phyloP scores from a whole-genome alignment of 768 basidiomycete genomes.

The Kwoniella bestiolae region DNA sequence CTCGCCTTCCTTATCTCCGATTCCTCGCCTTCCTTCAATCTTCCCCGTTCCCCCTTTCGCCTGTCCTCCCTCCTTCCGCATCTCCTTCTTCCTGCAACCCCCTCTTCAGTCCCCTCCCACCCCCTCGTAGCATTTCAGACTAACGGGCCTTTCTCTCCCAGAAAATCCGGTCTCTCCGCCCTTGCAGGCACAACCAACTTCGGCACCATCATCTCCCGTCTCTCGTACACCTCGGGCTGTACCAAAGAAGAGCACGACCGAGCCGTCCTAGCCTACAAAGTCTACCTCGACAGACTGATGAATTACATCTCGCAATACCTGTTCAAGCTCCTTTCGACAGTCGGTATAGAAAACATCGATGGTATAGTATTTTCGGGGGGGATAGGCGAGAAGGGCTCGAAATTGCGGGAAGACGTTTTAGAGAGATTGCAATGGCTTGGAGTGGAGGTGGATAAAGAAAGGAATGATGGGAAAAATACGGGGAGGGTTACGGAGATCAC shows the following conservation, averaged over 20 bases:
- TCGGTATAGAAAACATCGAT: conserved; percentile 62
- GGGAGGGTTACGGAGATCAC: conserved; percentile 51
- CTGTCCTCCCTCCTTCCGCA: too few relatives aligned
- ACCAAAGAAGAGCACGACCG: conserved; percentile 43
- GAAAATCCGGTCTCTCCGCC: conserved; percentile 75
- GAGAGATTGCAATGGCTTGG: conserved; percentile 68
- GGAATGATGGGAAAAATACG: conserved; percentile 60
- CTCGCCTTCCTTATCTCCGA: too few relatives aligned
- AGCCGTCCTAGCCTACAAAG: conserved; percentile 70
- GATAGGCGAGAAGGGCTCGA: conserved; percentile 75
- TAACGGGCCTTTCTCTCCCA: conserved; percentile 46
- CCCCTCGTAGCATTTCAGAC: too few relatives aligned
- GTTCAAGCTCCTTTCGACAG: conserved; percentile 65
- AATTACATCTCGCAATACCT: conserved; percentile 75
- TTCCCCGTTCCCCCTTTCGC: neutral
- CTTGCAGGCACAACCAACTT: conserved; percentile 83
- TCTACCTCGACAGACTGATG: conserved; percentile 76
- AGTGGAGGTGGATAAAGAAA: conserved; percentile 62
- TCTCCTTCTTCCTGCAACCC: neutral
- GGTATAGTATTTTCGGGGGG: conserved; percentile 86
- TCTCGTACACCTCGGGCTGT: conserved; percentile 58
- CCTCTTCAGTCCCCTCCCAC: too few relatives aligned
- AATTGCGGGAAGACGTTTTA: conserved; percentile 67
- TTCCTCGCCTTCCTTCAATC: neutral
- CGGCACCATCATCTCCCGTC: conserved; percentile 64